A percentile compares a stretch with the other conserved stretches of the same genome.
Evolutionary conservation across 805 yeast genomes (phyloP).

Genomic region (Sugiyamaella chiloensis): DNA sequence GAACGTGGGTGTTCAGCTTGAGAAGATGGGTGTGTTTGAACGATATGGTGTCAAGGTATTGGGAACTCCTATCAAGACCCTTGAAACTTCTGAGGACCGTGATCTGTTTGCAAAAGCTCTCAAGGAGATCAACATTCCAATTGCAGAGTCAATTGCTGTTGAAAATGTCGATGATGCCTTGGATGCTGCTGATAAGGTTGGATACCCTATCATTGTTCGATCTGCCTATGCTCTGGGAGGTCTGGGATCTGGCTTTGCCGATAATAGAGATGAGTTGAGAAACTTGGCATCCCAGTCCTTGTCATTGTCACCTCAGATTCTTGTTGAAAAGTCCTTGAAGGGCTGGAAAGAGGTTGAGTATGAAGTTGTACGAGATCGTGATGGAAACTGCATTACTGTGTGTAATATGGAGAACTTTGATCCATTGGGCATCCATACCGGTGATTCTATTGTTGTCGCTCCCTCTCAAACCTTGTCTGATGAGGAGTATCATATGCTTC

Average conservation of each 20-base stretch:
- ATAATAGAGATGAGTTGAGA: constrained; percentile 73
- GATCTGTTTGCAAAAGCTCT: constrained; percentile 93
- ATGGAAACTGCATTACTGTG: constrained; percentile 95
- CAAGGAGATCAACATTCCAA: constrained; percentile 92
- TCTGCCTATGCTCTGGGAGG: constrained; percentile 98
- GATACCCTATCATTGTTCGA: constrained; percentile 95
- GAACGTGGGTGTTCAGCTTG: constrained; percentile 92
- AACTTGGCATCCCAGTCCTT: constrained; percentile 87
- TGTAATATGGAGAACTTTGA: constrained; percentile 99
- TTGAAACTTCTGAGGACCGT: constrained; percentile 96
- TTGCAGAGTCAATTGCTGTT: constrained; percentile 95
- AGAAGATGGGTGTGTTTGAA: constrained; percentile 90
- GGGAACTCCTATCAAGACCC: constrained; percentile 95
- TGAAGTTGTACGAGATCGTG: constrained; percentile 96
- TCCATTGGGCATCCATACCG: constrained; percentile 97
- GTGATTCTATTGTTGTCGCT: constrained; percentile 98
- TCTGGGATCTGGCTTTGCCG: constrained; percentile 95
- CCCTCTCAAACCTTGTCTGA: constrained; percentile 97
- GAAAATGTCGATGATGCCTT: constrained; percentile 90
- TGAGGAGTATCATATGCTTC: constrained; percentile 96
- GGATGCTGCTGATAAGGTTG: constrained; percentile 80
- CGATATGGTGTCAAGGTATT: constrained; percentile 89
- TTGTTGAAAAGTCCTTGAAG: constrained; percentile 94
- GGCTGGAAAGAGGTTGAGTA: constrained; percentile 99
- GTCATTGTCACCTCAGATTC: constrained; percentile 87